phyloP scores from a whole-genome alignment of 2,329 filamentous ascomycete genomes.

The Hypoxylon sp. region DNA sequence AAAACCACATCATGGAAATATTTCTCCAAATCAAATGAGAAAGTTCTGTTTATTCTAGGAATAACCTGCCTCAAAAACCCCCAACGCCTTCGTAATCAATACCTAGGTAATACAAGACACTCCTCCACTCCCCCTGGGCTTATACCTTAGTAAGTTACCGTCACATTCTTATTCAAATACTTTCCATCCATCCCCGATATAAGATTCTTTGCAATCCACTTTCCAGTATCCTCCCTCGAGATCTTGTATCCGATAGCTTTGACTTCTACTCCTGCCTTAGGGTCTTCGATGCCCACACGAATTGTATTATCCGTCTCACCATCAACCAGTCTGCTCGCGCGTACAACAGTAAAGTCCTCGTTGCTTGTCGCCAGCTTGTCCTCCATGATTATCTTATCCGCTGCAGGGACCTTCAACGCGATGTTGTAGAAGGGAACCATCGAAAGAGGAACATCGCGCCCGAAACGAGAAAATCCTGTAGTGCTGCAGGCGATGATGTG shows the following conservation, averaged over 20 bases:
- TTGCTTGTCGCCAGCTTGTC: slow-evolving; percentile 39
- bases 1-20: too few relatives aligned
- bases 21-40: too few relatives aligned
- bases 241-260: slow-evolving; percentile 57
- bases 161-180: slow-evolving; percentile 49
- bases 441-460: slow-evolving; percentile 54
- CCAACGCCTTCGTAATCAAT: too few relatives aligned
- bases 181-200: slow-evolving; percentile 39
- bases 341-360: slow-evolving; percentile 50
- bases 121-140: too few relatives aligned
- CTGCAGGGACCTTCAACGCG: slow-evolving; percentile 53
- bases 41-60: too few relatives aligned
- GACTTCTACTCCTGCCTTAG: slow-evolving; percentile 18
- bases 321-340: slow-evolving; percentile 50
- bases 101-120: too few relatives aligned
- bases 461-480: slow-evolving; percentile 52
- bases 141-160: slow-evolving; percentile 49
- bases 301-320: slow-evolving; percentile 42
- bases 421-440: slow-evolving; percentile 55
- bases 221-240: slow-evolving; percentile 56
- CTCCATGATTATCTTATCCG: slow-evolving; percentile 60
- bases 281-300: slow-evolving; percentile 54
- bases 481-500: slow-evolving; percentile 52
- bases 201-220: slow-evolving; percentile 55
- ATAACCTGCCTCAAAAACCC: neutral